A percentile compares a stretch with the other conserved stretches of the same genome.
Conservation (phyloP, 129 eudicot genomes). For the Artemisia annua region DNA sequence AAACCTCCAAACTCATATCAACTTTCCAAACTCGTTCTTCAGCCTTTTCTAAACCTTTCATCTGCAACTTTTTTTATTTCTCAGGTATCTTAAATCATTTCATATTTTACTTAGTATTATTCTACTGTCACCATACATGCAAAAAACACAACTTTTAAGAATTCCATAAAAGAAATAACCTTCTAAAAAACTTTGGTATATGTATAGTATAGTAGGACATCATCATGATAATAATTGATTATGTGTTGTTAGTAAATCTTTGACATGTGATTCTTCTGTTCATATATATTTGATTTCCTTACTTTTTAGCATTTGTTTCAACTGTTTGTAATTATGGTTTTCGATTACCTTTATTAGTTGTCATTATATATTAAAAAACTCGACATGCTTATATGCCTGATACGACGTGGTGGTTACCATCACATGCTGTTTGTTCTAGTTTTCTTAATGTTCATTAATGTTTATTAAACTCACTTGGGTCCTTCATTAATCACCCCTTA, state of each 20-base stretch:
- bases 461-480: constrained; percentile 30
- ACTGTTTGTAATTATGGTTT: constrained; percentile 32
- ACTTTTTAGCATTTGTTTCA: constrained; percentile 12
- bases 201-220: constrained; percentile 18
- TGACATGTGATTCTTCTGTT: constrained; percentile 48
- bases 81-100: background rate
- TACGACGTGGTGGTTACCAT: constrained; percentile 26
- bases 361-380: constrained; percentile 26
- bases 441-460: constrained; percentile 17
- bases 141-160: background rate
- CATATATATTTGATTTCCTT: constrained; percentile 21
- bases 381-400: constrained; percentile 18
- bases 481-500: background rate
- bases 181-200: constrained; percentile 21
- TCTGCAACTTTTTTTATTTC: constrained; percentile 5
- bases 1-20: constrained; percentile 22
- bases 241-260: constrained; percentile 21
- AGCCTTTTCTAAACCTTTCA: background rate
- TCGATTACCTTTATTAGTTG: constrained; percentile 26
- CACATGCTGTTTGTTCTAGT: constrained; percentile 33
- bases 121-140: background rate
- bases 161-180: background rate
- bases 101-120: background rate
- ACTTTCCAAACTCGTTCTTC: background rate
- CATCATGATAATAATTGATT: constrained; percentile 17